A percentile compares a stretch with the other conserved stretches of the same genome.
Evolutionary conservation across 176 grass and related monocot species (phyloP).

Genomic region (Oryza longistaminata): DNA sequence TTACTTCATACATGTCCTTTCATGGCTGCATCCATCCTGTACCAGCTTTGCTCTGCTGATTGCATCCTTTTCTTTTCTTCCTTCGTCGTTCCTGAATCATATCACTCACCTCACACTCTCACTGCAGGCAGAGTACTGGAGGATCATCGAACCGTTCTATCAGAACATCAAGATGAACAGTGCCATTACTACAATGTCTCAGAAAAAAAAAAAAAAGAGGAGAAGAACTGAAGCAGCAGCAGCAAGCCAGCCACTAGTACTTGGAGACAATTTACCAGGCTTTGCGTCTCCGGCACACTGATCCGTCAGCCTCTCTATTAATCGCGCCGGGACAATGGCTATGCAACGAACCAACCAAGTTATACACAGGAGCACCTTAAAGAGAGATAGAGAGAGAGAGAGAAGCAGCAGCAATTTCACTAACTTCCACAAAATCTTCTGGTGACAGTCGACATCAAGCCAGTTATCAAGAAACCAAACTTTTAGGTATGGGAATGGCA

Average conservation of each 20-base stretch:
- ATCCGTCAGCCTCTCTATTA: conserved; percentile 28
- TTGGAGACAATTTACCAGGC: conserved; percentile 30
- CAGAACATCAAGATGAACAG: not conserved
- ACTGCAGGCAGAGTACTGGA: not conserved
- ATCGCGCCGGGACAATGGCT: conserved; percentile 35
- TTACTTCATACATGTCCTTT: not conserved
- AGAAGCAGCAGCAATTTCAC: not conserved
- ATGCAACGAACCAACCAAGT: conserved; percentile 35
- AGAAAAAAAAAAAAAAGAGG: too few relatives aligned
- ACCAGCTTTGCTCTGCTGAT: not conserved
- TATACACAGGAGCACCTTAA: not conserved
- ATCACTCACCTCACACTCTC: conserved; percentile 2
- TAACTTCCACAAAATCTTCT: not conserved
- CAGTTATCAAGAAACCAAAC: not conserved
- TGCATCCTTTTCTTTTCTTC: not conserved
- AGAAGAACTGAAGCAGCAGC: not conserved
- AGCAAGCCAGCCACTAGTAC: not conserved
- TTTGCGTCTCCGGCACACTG: conserved; percentile 30
- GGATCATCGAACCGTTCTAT: not conserved
- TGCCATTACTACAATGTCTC: not conserved
- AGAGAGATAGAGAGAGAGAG: too few relatives aligned
- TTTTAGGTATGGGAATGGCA: not conserved
- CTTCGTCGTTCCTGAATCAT: not conserved
- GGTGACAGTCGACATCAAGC: not conserved
- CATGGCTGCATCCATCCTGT: not conserved